Evolutionary conservation across 306 rosid genomes (phyloP), one percentile per base, ranked within the genome.

Genomic region (Vigna mungo): DNA sequence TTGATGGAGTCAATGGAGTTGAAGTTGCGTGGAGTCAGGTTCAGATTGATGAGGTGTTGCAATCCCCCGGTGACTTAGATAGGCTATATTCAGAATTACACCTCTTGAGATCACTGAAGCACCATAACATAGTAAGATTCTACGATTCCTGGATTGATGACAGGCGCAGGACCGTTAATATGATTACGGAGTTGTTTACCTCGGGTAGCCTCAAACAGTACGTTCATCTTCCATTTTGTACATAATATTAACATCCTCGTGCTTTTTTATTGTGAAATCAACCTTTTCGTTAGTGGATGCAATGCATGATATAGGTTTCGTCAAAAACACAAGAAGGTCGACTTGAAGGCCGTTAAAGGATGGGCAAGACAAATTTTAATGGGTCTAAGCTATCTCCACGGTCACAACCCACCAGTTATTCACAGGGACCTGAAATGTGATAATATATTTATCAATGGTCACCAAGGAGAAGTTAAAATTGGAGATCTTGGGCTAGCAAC

Each of bases 81-180:
- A 91, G 92, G 80, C 78, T 93, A 82, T 83, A 89, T 73, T 89
- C 96, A 39, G 98, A 93, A 81, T 97, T 93, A 51, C 96, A 83
- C 84, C 86, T 93, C 52, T 85, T 93, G 80, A 87, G 85, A 77
- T 84, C 90, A 16, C 78, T 93, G 78, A 86, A 81, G 61, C 95
- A 93, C 66, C 83, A 81, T 60, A 88, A 90, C 67, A 91, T 93
- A 61, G 84, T 93, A 46, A 89, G 78, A 85, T 89, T 93, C 84
- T 88, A 85, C 59, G 84, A 87, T 83, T 90, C 98, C 9, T 93
- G 98, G 98, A 89, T 91, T 74, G 96, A 91, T 85, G 89, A 30
- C 43, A 61, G 9, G 46, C 68, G 36, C 23, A 61, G 5, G 20
- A 61, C 44, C 36, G 44, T 61, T 34, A 61, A 61, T 18, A 32